Base-by-base conservation (phyloP, 345 rosid species). In the Boechera divaricarpa region DNA sequence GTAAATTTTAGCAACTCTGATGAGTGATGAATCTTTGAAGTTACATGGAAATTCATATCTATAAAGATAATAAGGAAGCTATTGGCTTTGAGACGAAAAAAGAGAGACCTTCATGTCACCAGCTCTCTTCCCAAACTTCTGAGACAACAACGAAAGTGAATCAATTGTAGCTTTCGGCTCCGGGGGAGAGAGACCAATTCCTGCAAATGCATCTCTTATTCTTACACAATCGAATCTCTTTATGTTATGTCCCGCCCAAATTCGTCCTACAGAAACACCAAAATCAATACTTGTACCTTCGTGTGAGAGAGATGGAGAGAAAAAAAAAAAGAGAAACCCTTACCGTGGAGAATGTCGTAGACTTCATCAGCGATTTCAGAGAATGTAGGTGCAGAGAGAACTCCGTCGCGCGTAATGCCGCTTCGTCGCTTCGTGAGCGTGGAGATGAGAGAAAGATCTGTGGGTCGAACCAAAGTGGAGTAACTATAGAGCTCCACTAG, bases 201-300 rank as follows among this genome's bases (percentile, higher is more conserved):
- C 87, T 4, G 79, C 72, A 81, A 87, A 94, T 3, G 97, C 98
- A 18, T 91, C 92, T 69, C 80, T 86, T 67, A 94, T 88, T 54
- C 94, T 82, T 6, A 67, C 83, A 77, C 97, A 90, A 86, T 92
- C 98, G 57, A 94, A 92, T 80, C 87, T 83, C 82, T 70, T 28
- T 69, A 92, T 92, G 74, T 92, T 94, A 77, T 94, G 98, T 10
- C 98, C 98, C 7, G 98, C 98, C 98, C 98, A 94, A 33, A 92
- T 85, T 75, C 98, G 77, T 67, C 96, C 96, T 94, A 72, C 35
- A 70, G 10, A 68, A 29, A 68, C 79, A 70, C 26, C 38, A 61
- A 55, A 45, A 57, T 33, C 47, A 69, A 59, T 41, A 73, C 8
- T 52, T 45, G 1, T 42, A 61, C 26, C 5, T 61, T 33, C 11